A percentile compares a stretch with the other conserved stretches of the same genome.
These are phyloP conservation scores for Pseudopyricularia javanii DNA, from an alignment of 2,329 filamentous ascomycete species.

Conservation along the genomic window DNA sequence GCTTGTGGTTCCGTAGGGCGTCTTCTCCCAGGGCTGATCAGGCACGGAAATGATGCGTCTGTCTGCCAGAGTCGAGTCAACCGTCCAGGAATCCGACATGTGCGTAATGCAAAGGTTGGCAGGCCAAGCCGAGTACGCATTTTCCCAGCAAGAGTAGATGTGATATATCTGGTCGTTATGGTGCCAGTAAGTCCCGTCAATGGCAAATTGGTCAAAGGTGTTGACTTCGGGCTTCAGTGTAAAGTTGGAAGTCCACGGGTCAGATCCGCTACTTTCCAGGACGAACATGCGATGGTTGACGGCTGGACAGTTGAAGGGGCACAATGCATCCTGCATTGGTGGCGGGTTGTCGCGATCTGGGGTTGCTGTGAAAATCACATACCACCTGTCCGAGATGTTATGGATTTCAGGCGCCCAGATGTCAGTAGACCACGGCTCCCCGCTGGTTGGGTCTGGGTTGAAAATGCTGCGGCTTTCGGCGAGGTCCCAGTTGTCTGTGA, in stretches of 20 bases:
- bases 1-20: conserved; percentile 18
- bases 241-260: conserved; percentile 20
- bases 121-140: conserved; percentile 20
- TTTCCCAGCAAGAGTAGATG: conserved; percentile 22
- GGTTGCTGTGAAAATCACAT: conserved; percentile 19
- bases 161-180: conserved; percentile 18
- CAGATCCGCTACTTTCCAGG: conserved; percentile 15
- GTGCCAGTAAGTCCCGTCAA: conserved; percentile 21
- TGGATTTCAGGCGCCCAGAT: conserved; percentile 23
- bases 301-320: conserved; percentile 20
- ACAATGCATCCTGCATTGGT: conserved; percentile 19
- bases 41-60: conserved; percentile 20
- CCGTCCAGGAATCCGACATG: conserved; percentile 20
- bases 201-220: conserved; percentile 22
- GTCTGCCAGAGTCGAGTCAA: conserved; percentile 17
- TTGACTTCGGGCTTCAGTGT: conserved; percentile 18
- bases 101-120: conserved; percentile 22
- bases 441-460: conserved; percentile 16
- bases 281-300: conserved; percentile 24
- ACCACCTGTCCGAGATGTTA: conserved; percentile 12
- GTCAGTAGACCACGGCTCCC: conserved; percentile 20
- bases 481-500: conserved; percentile 27
- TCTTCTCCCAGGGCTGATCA: conserved; percentile 21
- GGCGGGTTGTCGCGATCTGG: conserved; percentile 19
- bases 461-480: conserved; percentile 22